Evolutionary conservation across 208 protist genomes (phyloP), one percentile per base, ranked within the genome.

Genomic region (Wallacemonas sp.): DNA sequence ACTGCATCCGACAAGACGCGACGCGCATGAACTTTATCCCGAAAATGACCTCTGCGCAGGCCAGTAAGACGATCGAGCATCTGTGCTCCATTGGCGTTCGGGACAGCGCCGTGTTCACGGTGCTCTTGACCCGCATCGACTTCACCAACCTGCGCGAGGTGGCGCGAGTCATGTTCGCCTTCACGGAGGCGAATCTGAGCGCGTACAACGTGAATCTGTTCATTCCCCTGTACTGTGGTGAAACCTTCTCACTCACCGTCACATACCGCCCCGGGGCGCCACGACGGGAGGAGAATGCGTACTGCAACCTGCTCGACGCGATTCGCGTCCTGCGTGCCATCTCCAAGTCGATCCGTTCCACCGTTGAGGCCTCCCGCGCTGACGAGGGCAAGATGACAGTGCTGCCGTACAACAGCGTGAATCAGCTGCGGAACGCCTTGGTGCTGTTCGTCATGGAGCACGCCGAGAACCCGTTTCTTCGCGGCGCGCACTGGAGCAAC

Each of bases 401-500:
- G 29, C 30, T 44, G 65, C 84, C 87, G 1, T 16, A 70, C 2
- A 66, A 81, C 34, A 91, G 83, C 60, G 78, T 96, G 44, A 39
- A 90, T 32, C 61, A 69, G 19, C 41, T 96, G 0, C 80, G 90
- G 30, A 85, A 81, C 56, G 85, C 61, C 32, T 17, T 94, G 0
- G 49, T 90, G 1, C 46, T 60, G 9, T 94, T 94, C 66, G 74
- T 96, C 41, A 72, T 94, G 47, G 66, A 78, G 12, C 78, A 96
- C 64, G 73, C 55, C n/a, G n/a, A 75, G 12, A 56, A 78, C 11
- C 26, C 30, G 26, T 33, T 58, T 38, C 72, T 96, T 46, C 88
- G 86, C 30, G 87, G 87, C 0, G 88, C 74, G 0, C 87, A 96
- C 56, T 94, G 88, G 87, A 72, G 93, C 24, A 94, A 94, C 66